Conservation (phyloP, 352 stramenopile species). For the Phytophthora colocasiae region DNA sequence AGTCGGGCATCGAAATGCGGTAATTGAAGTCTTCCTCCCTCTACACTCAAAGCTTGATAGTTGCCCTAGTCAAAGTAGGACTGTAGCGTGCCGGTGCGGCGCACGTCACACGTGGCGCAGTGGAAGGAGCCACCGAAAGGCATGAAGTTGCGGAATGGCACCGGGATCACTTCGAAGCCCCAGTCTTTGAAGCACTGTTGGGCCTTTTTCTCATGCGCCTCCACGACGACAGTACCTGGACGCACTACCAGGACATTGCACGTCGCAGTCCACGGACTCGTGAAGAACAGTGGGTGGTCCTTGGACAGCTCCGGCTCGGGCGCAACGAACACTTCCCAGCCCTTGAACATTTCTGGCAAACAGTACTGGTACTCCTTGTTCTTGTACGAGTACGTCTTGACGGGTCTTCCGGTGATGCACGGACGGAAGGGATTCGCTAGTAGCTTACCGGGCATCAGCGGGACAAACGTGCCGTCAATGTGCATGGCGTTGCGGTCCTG, state of each 20-base stretch:
- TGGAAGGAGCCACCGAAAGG: slow-evolving; percentile 91
- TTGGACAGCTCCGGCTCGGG: slow-evolving; percentile 81
- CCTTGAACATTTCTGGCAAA: slow-evolving; percentile 92
- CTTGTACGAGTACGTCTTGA: slow-evolving; percentile 92
- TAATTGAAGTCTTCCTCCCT: not conserved
- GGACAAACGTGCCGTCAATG: slow-evolving; percentile 91
- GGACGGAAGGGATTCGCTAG: slow-evolving; percentile 88
- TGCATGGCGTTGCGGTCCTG: slow-evolving; percentile 93
- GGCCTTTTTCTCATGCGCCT: slow-evolving; percentile 85
- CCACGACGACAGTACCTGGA: slow-evolving; percentile 82
- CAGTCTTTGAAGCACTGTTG: slow-evolving; percentile 88
- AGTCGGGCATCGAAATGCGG: too few relatives aligned
- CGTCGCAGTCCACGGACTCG: slow-evolving; percentile 90
- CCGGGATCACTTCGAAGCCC: slow-evolving; percentile 89
- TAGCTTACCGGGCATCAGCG: slow-evolving; percentile 86
- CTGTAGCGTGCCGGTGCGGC: slow-evolving; percentile 80
- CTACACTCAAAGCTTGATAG: not conserved
- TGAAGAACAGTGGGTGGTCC: slow-evolving; percentile 90
- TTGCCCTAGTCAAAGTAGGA: slow-evolving; percentile 80
- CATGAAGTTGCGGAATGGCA: slow-evolving; percentile 93
- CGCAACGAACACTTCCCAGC: slow-evolving; percentile 91
- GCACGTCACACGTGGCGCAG: slow-evolving; percentile 89
- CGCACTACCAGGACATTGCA: slow-evolving; percentile 91
- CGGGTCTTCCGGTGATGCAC: slow-evolving; percentile 85
- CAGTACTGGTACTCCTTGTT: slow-evolving; percentile 89